These are phyloP conservation scores for Fraxinus paxiana DNA, from an alignment of 305 asterid species.

Conservation along the genomic window DNA sequence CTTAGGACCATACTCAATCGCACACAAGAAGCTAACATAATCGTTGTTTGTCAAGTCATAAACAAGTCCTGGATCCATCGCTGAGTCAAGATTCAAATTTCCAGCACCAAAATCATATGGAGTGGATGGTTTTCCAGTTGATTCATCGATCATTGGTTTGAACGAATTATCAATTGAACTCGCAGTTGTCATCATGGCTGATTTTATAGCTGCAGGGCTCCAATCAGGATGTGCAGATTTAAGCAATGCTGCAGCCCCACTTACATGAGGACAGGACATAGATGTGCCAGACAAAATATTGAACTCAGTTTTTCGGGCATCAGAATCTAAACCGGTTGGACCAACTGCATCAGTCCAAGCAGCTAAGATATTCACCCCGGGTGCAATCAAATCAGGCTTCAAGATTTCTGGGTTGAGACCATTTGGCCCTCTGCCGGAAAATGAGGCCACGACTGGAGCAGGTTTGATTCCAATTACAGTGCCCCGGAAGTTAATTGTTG, in stretches of 20 bases:
- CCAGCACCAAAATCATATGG: constrained; percentile 86
- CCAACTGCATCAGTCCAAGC: constrained; percentile 94
- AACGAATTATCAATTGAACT: constrained; percentile 44
- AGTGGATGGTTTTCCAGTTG: constrained; percentile 60
- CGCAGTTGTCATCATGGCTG: constrained; percentile 94
- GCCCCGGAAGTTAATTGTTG: constrained; percentile 64
- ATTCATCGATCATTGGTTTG: constrained; percentile 57
- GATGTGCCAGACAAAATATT: constrained; percentile 86
- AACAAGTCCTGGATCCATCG: constrained; percentile 86
- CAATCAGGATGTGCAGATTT: constrained; percentile 94
- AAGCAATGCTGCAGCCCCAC: constrained; percentile 93
- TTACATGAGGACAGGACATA: constrained; percentile 93
- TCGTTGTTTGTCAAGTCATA: constrained; percentile 59
- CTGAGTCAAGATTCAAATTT: constrained; percentile 67
- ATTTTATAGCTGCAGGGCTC: constrained; percentile 84
- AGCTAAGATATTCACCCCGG: constrained; percentile 86
- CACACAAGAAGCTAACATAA: constrained; percentile 66
- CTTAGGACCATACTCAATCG: constrained; percentile 66
- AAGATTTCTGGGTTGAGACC: constrained; percentile 79
- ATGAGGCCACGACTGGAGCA: constrained; percentile 91
- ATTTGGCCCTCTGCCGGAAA: constrained; percentile 86
- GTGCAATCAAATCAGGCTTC: constrained; percentile 85
- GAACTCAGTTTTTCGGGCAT: constrained; percentile 65
- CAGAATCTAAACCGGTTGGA: constrained; percentile 76
- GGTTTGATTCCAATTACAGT: constrained; percentile 77